Evolutionary conservation across 1,139 yeast genomes (phyloP), one percentile per base, ranked within the genome.

Genomic region (Scheffersomyces illinoinensis): DNA sequence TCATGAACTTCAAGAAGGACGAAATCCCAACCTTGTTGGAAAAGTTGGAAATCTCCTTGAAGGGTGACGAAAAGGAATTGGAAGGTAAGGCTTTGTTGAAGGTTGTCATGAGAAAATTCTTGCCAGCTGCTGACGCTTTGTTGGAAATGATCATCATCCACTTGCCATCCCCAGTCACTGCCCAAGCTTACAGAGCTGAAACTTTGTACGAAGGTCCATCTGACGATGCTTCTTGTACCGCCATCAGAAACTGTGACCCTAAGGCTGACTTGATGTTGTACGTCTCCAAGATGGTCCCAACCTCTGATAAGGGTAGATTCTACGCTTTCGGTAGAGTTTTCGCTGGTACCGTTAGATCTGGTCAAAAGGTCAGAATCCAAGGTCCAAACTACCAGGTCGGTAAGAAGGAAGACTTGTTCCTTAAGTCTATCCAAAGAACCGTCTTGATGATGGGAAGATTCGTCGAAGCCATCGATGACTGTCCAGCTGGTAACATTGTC

Each of bases 271-370:
- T 95, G 79, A 95, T 95, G 99, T 88, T 95, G 81, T 95, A 95
- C 93, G 95, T 95, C 78, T 95, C 99, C 85, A 95, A 95, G 97
- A 95, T 95, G 99, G 98, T 95, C 74, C 99, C 99, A 83, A 95
- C 99, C 78, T 93, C 98, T 74, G 99, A 95, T 84, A 95, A 93
- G 89, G 99, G 99, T 89, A 93, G 99, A 88, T 95, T 95, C 97
- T 95, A 93, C 90, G 99, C 99, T 78, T 95, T 95, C 86, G 99
- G 99, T 84, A 96, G 99, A 89, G 98, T 95, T 81, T 95, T 95
- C 87, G 91, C 98, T 74, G 99, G 99, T 93, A 95, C 98, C 76
- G 98, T 95, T 76, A 91, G 84, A 82, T 91, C 98, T 75, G 99
- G 99, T 85, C 93, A 90, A 88, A 95, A 95, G 91, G 97, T 95